Evolutionary conservation across 1,139 yeast species (phyloP).

Genomic region (Diutina sp.): DNA sequence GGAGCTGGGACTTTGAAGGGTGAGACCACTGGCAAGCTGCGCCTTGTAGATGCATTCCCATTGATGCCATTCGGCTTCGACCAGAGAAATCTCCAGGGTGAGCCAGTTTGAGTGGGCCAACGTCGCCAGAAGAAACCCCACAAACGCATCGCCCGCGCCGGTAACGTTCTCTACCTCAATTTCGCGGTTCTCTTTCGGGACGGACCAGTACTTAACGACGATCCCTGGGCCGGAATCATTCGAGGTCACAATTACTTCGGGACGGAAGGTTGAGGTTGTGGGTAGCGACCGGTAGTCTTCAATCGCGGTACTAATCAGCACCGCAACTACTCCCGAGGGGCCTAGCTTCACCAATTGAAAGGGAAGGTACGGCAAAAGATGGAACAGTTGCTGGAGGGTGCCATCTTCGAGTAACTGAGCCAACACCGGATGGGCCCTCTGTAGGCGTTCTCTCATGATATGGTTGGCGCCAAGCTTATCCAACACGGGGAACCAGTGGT

Average conservation of each 20-base stretch:
- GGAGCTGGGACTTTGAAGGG: conserved; percentile 22
- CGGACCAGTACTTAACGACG: conserved; percentile 49
- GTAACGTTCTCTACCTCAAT: conserved; percentile 38
- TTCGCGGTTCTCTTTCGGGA: conserved; percentile 24
- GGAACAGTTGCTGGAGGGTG: conserved; percentile 54
- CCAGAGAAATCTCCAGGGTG: conserved; percentile 10
- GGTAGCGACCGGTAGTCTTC: conserved; percentile 18
- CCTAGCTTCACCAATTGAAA: conserved; percentile 60
- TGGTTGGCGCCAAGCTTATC: conserved; percentile 47
- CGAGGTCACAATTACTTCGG: conserved; percentile 11
- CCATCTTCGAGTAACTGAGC: conserved; percentile 30
- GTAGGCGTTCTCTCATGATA: conserved; percentile 28
- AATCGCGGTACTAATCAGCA: conserved; percentile 20
- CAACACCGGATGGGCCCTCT: conserved; percentile 13
- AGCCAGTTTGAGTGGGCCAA: conserved; percentile 11
- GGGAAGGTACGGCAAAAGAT: conserved; percentile 63
- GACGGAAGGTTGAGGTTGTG: conserved; percentile 20
- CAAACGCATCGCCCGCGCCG: conserved; percentile 50
- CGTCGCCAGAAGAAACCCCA: background rate
- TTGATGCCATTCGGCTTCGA: conserved; percentile 19
- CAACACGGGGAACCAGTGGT: conserved; percentile 62
- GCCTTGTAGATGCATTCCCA: conserved; percentile 30
- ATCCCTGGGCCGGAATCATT: conserved; percentile 28
- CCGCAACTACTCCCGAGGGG: conserved; percentile 41
- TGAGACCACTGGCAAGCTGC: conserved; percentile 41